phyloP scores from a whole-genome alignment of 2,329 filamentous ascomycete species.

The Aschersonia sp. region DNA sequence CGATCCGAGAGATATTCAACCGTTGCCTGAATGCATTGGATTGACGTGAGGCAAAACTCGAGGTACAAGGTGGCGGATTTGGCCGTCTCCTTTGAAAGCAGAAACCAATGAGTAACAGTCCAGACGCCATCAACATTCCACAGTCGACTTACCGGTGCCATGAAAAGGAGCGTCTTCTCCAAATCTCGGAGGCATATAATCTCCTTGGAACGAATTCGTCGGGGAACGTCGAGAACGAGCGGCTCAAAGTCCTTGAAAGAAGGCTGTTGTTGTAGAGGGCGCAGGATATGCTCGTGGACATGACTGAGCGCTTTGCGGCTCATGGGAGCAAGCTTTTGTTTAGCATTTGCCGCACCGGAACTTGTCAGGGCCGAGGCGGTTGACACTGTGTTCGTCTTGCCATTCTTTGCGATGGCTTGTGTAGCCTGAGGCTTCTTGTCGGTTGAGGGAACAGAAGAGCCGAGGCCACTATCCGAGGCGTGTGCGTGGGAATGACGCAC shows the following conservation, averaged over 20 bases:
- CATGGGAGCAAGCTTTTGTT: constrained; percentile 42
- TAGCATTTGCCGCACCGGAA: constrained; percentile 35
- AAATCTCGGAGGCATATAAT: constrained; percentile 86
- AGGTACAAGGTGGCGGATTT: constrained; percentile 60
- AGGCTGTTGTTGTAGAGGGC: constrained; percentile 60
- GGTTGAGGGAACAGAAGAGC: constrained; percentile 60
- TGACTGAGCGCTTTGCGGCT: constrained; percentile 57
- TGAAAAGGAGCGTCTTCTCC: constrained; percentile 82
- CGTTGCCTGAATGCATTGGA: constrained; percentile 79
- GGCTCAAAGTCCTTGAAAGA: constrained; percentile 67
- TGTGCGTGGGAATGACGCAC: constrained; percentile 48
- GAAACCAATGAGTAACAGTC: constrained; percentile 55
- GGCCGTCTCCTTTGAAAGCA: constrained; percentile 63
- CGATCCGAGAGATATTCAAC: constrained; percentile 74
- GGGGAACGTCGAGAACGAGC: constrained; percentile 63
- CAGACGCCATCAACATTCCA: constrained; percentile 39
- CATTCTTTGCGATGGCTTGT: constrained; percentile 13
- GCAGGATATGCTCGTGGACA: constrained; percentile 66
- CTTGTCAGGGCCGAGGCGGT: constrained; percentile 44
- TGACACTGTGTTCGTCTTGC: constrained; percentile 17
- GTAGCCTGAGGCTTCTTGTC: constrained; percentile 32
- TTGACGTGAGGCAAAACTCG: constrained; percentile 79
- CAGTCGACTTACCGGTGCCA: constrained; percentile 78
- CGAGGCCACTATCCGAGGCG: constrained; percentile 76
- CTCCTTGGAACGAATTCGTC: constrained; percentile 67